Evolutionary conservation across 768 basidiomycete species (phyloP).

Genomic region (Mycena leptocephala): DNA sequence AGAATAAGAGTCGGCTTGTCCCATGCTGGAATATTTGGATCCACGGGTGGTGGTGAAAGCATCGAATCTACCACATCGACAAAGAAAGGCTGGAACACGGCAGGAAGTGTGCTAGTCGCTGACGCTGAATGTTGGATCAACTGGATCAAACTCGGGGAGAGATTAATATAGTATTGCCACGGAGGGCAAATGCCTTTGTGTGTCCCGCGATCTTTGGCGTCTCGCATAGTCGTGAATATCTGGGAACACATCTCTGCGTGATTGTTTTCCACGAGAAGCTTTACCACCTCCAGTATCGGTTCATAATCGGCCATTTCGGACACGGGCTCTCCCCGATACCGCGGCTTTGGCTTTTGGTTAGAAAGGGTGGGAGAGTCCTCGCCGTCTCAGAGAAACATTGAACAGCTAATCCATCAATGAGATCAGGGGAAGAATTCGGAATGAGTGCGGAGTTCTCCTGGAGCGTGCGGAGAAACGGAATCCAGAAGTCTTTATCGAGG

Average conservation of each 20-base stretch:
- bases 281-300: slow-evolving; percentile 4
- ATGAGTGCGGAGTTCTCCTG: not conserved
- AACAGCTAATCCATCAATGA: not conserved
- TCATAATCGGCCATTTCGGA: not conserved
- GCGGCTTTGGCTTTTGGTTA: not conserved
- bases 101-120: not conserved
- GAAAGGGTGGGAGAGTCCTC: slow-evolving; percentile 18
- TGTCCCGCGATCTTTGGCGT: not conserved
- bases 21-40: not conserved
- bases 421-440: not conserved
- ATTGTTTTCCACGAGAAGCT: not conserved
- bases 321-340: not conserved
- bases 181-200: slow-evolving; percentile 1
- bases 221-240: slow-evolving; percentile 19
- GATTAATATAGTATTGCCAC: slow-evolving; percentile 23
- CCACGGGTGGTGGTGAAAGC: not conserved
- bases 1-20: not conserved
- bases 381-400: slow-evolving; percentile 15
- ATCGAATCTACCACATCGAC: slow-evolving; percentile 3
- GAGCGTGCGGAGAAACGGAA: not conserved
- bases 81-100: slow-evolving; percentile 20
- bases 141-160: not conserved
- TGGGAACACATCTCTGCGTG: not conserved
- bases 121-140: not conserved
- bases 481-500: slow-evolving; percentile 10